phyloP scores from a whole-genome alignment of 1,284 basidiomycete genomes.

The Clitocybe nebularis region DNA sequence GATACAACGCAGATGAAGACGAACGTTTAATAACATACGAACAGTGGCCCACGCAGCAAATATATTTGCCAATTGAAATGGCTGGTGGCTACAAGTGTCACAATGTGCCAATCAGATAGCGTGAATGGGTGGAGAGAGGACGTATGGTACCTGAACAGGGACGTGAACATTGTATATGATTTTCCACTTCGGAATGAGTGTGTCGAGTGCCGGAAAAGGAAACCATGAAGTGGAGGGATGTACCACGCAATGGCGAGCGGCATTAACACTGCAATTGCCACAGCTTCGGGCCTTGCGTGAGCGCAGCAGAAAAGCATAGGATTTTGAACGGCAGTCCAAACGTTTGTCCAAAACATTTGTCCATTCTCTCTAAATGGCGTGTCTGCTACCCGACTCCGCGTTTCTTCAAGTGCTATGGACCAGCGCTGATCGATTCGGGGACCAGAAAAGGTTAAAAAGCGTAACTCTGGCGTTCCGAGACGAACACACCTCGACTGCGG shows the following conservation, averaged over 20 bases:
- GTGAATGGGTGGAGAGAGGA: too few relatives aligned
- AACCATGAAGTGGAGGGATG: conserved; percentile 4
- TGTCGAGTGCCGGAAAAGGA: conserved; percentile 9
- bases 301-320: conserved; percentile 4
- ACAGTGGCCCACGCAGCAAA: conserved; percentile 6
- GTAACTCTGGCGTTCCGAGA: too few relatives aligned
- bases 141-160: conserved; percentile 7
- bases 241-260: conserved; percentile 6
- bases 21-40: conserved; percentile 1
- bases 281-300: conserved; percentile 3
- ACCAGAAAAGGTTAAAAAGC: too few relatives aligned
- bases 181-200: conserved; percentile 9
- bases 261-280: background rate
- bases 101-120: too few relatives aligned
- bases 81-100: conserved; percentile 7
- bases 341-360: background rate
- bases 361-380: background rate
- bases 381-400: background rate
- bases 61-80: conserved; percentile 8
- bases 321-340: conserved; percentile 1
- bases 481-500: background rate
- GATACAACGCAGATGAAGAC: background rate
- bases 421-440: background rate
- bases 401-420: background rate
- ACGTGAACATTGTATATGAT: conserved; percentile 9